Base-by-base conservation (phyloP, 1,139 yeast species). In the Zygoascus sp. region DNA sequence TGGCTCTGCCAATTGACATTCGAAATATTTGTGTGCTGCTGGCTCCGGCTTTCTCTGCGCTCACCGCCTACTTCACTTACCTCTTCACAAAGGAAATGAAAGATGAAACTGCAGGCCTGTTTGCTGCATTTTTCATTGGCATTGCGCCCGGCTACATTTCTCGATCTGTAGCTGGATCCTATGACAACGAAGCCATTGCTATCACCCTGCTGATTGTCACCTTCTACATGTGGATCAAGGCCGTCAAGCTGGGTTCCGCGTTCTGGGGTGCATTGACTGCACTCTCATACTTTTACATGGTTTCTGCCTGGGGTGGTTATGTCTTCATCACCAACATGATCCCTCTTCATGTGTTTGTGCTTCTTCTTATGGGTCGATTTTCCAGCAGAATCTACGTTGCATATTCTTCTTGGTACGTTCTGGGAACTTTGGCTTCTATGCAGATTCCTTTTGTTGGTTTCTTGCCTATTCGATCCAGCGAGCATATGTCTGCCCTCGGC, bases 241-340 rank as follows among this genome's bases (percentile, higher is more conserved):
- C 96, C 13, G 77, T 88, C 69, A 92, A 90, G 67, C 72, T 84
- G 42, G 99, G 99, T 27, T 86, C 96, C 2, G 83, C 89, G 15
- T 76, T 86, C 57, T 87, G 83, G 74, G 95, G 90, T 16, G 76
- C 94, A 5, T 70, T 84, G 58, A 81, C 97, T 30, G 95, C 98
- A 2, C 66, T 88, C 42, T 84, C 83, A 60, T 94, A 94, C 72
- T 94, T 94, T 68, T 94, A 94, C 75, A 94, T 94, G 99, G 99
- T 94, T 45, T 83, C 96, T 46, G 98, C 99, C n/a, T 94, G 99
- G 99, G 98, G 98, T 74, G 99, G 99, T 19, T 94, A 94, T 64
- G 99, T 92, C 44, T 94, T 94, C 73, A 94, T 94, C 69, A 94
- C 98, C 52, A 94, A 94, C 70, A 81, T 94, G 74, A 88, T 94